phyloP scores from a whole-genome alignment of 331 rosid genomes.

The Acacia pycnantha region DNA sequence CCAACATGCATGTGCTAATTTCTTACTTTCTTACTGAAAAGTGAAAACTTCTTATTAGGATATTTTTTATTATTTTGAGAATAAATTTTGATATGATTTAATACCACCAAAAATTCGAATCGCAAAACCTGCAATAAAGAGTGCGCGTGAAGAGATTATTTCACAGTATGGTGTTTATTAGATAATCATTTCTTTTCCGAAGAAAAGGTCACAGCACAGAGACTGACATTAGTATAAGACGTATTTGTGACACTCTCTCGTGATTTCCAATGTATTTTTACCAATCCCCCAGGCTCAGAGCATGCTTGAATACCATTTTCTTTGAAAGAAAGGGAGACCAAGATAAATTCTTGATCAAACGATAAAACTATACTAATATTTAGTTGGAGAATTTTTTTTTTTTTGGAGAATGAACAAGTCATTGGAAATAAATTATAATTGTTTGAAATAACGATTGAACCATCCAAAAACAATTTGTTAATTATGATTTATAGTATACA shows the following conservation, averaged over 20 bases:
- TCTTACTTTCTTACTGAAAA: neutral
- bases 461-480: too few species aligned
- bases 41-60: too few species aligned
- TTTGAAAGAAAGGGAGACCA: neutral
- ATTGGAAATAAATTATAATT: neutral
- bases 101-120: neutral
- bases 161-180: neutral
- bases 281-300: neutral
- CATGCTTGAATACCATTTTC: neutral
- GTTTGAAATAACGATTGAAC: too few species aligned
- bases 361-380: neutral
- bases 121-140: neutral
- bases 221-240: neutral
- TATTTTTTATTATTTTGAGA: neutral
- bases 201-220: neutral
- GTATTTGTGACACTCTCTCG: conserved; percentile 11
- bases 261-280: conserved; percentile 10
- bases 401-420: neutral
- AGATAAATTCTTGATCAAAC: neutral
- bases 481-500: too few species aligned
- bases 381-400: neutral
- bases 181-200: neutral
- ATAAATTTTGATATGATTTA: neutral
- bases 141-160: neutral
- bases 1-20: neutral